These are phyloP conservation scores for Fraxinus excelsior DNA, from an alignment of 257 asterid species.

Conservation along the genomic window DNA sequence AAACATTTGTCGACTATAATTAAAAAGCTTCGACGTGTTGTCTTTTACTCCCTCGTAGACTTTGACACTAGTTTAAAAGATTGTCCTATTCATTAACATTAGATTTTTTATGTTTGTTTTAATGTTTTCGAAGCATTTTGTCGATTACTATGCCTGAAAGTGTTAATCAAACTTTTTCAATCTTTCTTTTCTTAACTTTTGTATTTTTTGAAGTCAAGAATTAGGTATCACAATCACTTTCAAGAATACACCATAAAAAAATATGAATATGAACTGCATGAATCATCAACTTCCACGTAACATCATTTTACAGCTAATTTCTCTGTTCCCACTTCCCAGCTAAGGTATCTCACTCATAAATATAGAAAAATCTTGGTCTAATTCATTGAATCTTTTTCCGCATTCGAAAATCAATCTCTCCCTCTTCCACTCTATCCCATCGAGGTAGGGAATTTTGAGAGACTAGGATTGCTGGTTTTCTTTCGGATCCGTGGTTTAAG, in stretches of 20 bases:
- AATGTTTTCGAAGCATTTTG: background rate
- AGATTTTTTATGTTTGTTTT: background rate
- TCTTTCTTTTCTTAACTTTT: background rate
- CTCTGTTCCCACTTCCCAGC: no score
- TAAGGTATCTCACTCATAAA: background rate
- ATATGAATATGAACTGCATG: background rate
- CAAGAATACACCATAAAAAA: background rate
- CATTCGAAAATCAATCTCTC: background rate
- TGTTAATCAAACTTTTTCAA: no score
- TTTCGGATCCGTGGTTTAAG: conserved; percentile 22
- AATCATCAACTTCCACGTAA: background rate
- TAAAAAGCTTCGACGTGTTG: background rate
- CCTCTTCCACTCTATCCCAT: background rate
- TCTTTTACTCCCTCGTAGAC: background rate
- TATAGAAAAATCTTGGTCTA: background rate
- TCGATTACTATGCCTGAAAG: background rate
- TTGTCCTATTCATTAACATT: background rate
- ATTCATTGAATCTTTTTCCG: background rate
- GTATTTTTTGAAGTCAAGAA: background rate
- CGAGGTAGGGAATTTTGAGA: no score
- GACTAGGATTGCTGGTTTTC: no score
- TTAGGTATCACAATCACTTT: background rate
- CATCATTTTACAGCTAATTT: background rate
- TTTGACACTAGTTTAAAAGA: background rate
- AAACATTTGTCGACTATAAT: background rate